Base-by-base conservation (phyloP, 2,329 filamentous ascomycete species). In the Colletotrichum tropicicola region DNA sequence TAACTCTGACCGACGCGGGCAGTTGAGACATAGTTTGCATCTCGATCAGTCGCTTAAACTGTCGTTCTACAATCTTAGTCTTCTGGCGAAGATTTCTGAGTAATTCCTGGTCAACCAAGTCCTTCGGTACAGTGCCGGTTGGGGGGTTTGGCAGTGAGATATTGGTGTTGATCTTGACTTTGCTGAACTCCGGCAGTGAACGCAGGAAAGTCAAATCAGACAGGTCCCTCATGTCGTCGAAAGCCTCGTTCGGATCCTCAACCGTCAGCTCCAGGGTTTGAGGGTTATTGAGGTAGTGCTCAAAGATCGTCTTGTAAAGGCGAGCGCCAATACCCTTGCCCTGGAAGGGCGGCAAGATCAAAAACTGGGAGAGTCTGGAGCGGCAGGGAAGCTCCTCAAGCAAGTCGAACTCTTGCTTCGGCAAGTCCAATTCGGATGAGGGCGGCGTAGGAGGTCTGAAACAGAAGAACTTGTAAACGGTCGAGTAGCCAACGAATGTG, bases 221-320 rank as follows among this genome's bases (percentile, higher is more conserved):
- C 54, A 91, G 82, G 73, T 96, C 92, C 69, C 93, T 87, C 71
- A 97, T 82, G 64, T 93, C 88, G 72, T 96, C 92, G 70, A 97
- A 97, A 1, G 86, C 88, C 73, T 95, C 92, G 72, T 92, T 98
- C 0, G 96, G 97, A 67, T 98, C 95, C 79, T 99, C 96, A 6
- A 99, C 90, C 0, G 94, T 97, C 72, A 99, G 87, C 74, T 98
- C 95, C 58, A 89, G 84, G 7, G 94, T 91, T 65, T 90, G 89
- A 0, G 86, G 77, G 60, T 91, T 87, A 32, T 87, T 83, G 62
- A 91, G 84, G 68, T 92, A 91, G 69, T 89, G 80, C 7, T 85
- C 79, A 73, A 93, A 95, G 69, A 98, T 92, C 51, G 89, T 85
- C 65, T 89, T 88, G 82, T 98, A 99, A 39, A 99, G 87, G 43